Evolutionary conservation across 805 yeast genomes (phyloP).

Genomic region (Pichia phayaonensis): DNA sequence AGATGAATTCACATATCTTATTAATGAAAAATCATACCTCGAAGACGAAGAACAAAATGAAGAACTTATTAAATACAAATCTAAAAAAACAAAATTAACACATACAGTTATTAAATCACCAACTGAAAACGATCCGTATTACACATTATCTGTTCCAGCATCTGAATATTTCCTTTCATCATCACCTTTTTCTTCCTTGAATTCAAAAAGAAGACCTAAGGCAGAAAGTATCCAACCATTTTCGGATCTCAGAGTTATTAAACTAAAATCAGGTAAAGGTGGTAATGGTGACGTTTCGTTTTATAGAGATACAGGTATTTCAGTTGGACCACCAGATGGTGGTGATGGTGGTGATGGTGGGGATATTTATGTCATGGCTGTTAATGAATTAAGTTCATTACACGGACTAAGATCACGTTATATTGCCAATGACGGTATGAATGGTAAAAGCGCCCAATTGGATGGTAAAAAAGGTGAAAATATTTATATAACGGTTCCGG

Average conservation of each 20-base stretch:
- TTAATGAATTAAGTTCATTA: constrained; percentile 60
- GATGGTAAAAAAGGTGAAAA: constrained; percentile 86
- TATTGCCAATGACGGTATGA: constrained; percentile 61
- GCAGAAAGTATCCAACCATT: constrained; percentile 36
- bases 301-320: constrained; percentile 73
- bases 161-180: constrained; percentile 27
- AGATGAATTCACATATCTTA: constrained; percentile 14
- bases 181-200: constrained; percentile 33
- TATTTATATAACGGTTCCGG: constrained; percentile 76
- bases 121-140: constrained; percentile 14
- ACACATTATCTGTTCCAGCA: constrained; percentile 25
- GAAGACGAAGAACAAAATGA: constrained; percentile 18
- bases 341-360: constrained; percentile 98
- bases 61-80: constrained; percentile 8
- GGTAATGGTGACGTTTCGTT: constrained; percentile 87
- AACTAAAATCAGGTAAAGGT: constrained; percentile 70
- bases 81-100: constrained; percentile 8
- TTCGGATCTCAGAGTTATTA: constrained; percentile 62
- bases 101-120: constrained; percentile 15
- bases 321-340: constrained; percentile 96
- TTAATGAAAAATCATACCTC: constrained; percentile 13
- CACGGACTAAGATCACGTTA: constrained; percentile 63
- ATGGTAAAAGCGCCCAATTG: constrained; percentile 69
- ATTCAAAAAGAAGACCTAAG: constrained; percentile 35
- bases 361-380: constrained; percentile 73